These are phyloP conservation scores for Penicillium longicatenatum DNA, from an alignment of 495 filamentous ascomycete genomes.

Conservation along the genomic window DNA sequence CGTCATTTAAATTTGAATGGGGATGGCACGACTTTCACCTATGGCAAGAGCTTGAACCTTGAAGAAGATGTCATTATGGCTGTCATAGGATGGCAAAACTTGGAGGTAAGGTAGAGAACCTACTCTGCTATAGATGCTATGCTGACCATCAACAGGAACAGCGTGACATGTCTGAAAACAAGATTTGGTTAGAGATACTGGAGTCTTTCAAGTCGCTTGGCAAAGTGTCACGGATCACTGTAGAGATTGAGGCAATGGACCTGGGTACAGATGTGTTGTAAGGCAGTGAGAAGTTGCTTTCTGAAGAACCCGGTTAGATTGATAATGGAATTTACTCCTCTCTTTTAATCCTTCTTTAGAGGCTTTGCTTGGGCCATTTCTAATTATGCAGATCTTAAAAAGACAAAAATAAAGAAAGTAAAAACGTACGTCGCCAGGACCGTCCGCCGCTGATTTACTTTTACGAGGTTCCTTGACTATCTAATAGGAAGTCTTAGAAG, in stretches of 20 bases:
- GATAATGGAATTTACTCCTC: too few relatives aligned
- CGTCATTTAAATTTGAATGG: neutral
- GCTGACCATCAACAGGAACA: neutral
- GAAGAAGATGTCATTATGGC: constrained; percentile 5
- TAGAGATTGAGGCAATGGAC: neutral
- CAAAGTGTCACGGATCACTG: constrained; percentile 4
- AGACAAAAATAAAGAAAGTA: too few relatives aligned
- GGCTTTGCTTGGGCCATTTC: too few relatives aligned
- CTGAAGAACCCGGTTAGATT: too few relatives aligned
- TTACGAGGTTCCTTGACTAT: too few relatives aligned
- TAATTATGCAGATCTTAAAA: too few relatives aligned
- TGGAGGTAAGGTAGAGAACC: constrained; percentile 7
- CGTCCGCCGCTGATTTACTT: too few relatives aligned
- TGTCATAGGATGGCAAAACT: constrained; percentile 13
- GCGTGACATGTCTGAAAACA: neutral
- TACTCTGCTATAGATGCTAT: neutral
- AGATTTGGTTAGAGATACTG: neutral
- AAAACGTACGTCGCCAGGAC: too few relatives aligned
- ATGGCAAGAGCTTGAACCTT: constrained; percentile 13
- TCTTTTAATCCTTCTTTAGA: too few relatives aligned
- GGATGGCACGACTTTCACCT: neutral
- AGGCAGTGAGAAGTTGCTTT: too few relatives aligned
- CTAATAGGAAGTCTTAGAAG: too few relatives aligned
- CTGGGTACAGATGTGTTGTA: neutral
- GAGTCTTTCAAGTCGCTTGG: neutral